These are phyloP conservation scores for Ceratobasidium sp. DNA, from an alignment of 1,284 basidiomycete genomes.

Conservation along the genomic window DNA sequence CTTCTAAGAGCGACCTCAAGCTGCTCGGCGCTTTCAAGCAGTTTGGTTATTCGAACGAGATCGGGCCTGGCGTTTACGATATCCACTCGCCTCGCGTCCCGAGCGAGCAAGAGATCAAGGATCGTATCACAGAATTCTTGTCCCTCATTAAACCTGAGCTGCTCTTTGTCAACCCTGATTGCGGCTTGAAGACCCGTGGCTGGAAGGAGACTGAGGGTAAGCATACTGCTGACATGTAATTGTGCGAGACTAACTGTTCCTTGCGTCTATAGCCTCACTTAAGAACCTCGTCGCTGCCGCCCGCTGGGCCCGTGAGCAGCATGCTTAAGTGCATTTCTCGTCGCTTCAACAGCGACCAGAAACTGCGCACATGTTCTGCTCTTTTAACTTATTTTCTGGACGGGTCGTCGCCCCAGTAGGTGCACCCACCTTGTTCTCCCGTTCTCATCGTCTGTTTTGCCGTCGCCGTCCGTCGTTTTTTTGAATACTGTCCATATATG, in stretches of 20 bases:
- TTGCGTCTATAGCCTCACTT: slow-evolving; percentile 69
- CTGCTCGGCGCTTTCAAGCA: slow-evolving; percentile 95
- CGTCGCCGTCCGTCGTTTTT: neutral
- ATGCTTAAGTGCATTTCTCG: slow-evolving; percentile 69
- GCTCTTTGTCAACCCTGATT: slow-evolving; percentile 95
- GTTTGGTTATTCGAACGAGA: slow-evolving; percentile 97
- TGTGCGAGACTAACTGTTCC: neutral
- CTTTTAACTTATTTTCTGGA: slow-evolving; percentile 45
- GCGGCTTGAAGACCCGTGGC: slow-evolving; percentile 92
- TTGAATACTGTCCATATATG: slow-evolving; percentile 14
- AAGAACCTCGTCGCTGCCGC: slow-evolving; percentile 91
- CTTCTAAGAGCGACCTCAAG: slow-evolving; percentile 98
- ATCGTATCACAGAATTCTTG: slow-evolving; percentile 89
- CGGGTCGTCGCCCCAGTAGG: neutral
- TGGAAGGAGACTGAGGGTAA: slow-evolving; percentile 93
- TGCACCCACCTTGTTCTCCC: slow-evolving; percentile 1
- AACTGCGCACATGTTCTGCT: slow-evolving; percentile 34
- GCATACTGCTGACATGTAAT: slow-evolving; percentile 49
- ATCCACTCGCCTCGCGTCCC: slow-evolving; percentile 99
- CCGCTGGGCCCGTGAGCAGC: slow-evolving; percentile 87
- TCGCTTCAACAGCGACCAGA: slow-evolving; percentile 89
- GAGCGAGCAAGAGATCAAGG: slow-evolving; percentile 92
- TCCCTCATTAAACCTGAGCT: slow-evolving; percentile 81
- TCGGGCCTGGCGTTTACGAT: slow-evolving; percentile 98
- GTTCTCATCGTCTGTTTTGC: slow-evolving; percentile 5